Conservation (phyloP, 176 grass and related monocot species). For the Rhynchospora tenuis region DNA sequence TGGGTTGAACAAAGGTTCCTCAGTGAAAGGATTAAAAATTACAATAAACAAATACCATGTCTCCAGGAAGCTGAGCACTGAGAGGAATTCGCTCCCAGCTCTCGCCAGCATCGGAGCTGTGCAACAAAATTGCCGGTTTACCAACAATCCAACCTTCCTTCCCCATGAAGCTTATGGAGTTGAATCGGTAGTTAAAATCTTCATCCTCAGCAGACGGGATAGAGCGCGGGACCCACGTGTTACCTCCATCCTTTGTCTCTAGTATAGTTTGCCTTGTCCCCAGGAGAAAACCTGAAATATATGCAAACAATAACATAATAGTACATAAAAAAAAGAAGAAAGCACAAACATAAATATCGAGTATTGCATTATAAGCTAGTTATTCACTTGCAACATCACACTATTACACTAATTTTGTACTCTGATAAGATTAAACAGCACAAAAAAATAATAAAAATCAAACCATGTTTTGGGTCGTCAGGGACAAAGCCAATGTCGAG, state of each 20-base stretch:
- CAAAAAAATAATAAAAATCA: neutral
- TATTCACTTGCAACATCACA: neutral
- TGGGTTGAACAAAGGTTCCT: neutral
- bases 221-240: slow-evolving; percentile 67
- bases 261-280: slow-evolving; percentile 84
- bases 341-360: neutral
- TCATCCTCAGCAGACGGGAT: slow-evolving; percentile 91
- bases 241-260: slow-evolving; percentile 86
- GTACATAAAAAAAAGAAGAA: neutral
- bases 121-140: slow-evolving; percentile 80
- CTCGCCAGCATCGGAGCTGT: slow-evolving; percentile 76
- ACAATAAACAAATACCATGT: slow-evolving; percentile 51
- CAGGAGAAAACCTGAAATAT: slow-evolving; percentile 67
- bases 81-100: slow-evolving; percentile 97
- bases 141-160: slow-evolving; percentile 97
- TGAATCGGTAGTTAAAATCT: slow-evolving; percentile 98
- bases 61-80: slow-evolving; percentile 82
- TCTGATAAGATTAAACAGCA: neutral
- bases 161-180: slow-evolving; percentile 86
- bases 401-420: neutral
- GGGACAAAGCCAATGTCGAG: slow-evolving; percentile 98
- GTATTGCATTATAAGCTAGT: neutral
- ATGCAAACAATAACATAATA: neutral
- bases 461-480: slow-evolving; percentile 73
- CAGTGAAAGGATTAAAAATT: neutral